Evolutionary conservation across 2,329 filamentous ascomycete genomes (phyloP).

Genomic region (Pseudodiploospora longispora): DNA sequence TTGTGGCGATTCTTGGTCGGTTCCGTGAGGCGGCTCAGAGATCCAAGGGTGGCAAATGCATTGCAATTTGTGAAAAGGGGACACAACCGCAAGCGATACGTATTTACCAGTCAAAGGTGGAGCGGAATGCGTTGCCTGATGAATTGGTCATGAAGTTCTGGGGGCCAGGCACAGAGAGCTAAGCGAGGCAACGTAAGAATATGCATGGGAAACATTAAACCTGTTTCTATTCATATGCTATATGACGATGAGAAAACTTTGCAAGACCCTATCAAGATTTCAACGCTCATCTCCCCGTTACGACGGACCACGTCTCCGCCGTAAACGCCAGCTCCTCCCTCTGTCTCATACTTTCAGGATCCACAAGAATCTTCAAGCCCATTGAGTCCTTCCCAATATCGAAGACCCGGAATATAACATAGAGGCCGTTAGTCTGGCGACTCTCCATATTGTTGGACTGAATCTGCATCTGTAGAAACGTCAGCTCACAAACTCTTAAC

Average conservation of each 20-base stretch:
- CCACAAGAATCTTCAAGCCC: neutral
- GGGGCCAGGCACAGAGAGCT: neutral
- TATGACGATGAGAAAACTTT: no score
- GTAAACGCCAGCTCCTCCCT: neutral
- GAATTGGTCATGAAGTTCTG: neutral
- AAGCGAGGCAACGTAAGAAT: no score
- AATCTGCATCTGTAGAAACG: neutral
- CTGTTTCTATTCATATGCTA: no score
- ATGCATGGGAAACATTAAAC: no score
- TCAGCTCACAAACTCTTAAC: neutral
- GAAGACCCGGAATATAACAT: conserved; percentile 1
- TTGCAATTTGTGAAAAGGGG: neutral
- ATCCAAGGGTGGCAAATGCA: conserved; percentile 1
- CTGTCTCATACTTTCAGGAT: neutral
- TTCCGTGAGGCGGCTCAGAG: conserved; percentile 1
- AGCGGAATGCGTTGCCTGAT: neutral
- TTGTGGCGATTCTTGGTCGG: conserved; percentile 2
- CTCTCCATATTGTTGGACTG: neutral
- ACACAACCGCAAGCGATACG: neutral
- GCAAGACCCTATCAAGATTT: no score
- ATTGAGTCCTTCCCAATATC: neutral
- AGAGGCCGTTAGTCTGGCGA: neutral
- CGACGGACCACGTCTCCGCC: neutral
- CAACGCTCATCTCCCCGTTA: neutral
- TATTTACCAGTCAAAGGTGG: neutral